Conservation (phyloP, 805 yeast species). For the Candida incommunis region DNA sequence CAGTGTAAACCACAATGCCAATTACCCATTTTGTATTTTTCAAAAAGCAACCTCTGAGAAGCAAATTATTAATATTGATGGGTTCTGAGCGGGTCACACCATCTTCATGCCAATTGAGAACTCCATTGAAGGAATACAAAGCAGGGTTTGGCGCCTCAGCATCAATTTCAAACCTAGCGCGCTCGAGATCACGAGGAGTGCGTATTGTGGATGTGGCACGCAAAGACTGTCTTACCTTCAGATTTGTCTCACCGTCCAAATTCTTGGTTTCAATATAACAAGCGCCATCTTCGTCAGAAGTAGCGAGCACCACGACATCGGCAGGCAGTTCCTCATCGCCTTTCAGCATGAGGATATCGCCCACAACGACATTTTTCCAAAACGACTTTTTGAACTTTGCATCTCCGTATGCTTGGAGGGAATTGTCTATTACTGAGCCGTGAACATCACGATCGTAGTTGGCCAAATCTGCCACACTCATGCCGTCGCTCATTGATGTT, state of each 20-base stretch:
- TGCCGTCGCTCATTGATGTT: slow-evolving; percentile 1
- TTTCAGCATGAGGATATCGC: slow-evolving; percentile 53
- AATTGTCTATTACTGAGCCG: slow-evolving; percentile 20
- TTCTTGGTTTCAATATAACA: slow-evolving; percentile 60
- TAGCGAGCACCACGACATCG: slow-evolving; percentile 50
- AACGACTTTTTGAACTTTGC: slow-evolving; percentile 33
- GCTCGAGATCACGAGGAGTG: slow-evolving; percentile 45
- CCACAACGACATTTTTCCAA: slow-evolving; percentile 68
- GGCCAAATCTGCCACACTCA: neutral
- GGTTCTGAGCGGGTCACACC: slow-evolving; percentile 35
- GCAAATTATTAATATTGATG: slow-evolving; percentile 43
- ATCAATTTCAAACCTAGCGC: slow-evolving; percentile 45
- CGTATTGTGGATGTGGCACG: slow-evolving; percentile 38
- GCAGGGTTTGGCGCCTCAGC: slow-evolving; percentile 61
- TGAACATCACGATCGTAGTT: slow-evolving; percentile 1
- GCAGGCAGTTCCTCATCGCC: slow-evolving; percentile 71
- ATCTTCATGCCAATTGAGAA: slow-evolving; percentile 34
- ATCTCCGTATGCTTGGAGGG: slow-evolving; percentile 15
- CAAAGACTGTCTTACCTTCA: slow-evolving; percentile 44
- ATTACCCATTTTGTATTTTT: slow-evolving; percentile 68
- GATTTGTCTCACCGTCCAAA: slow-evolving; percentile 64
- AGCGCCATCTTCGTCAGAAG: slow-evolving; percentile 57
- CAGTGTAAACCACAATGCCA: slow-evolving; percentile 65
- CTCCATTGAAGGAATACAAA: slow-evolving; percentile 54
- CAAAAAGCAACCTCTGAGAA: slow-evolving; percentile 58